Percentiles rank a stretch among this genome's conserved stretches.
Evolutionary conservation across 768 basidiomycete species (phyloP).

Genomic region (Hemileccinum impolitum): DNA sequence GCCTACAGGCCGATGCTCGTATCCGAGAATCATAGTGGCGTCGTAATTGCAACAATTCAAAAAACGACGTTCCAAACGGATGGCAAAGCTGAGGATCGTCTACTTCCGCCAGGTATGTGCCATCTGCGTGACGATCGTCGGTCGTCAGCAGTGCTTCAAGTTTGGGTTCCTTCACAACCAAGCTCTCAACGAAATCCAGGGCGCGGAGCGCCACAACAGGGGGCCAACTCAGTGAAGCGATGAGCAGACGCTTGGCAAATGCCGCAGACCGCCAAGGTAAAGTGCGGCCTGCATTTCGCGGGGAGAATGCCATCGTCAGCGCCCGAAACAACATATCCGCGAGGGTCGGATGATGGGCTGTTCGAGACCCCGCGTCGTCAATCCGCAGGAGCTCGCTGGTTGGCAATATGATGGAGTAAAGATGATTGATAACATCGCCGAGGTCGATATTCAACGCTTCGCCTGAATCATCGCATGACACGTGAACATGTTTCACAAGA

Average conservation of each 20-base stretch:
- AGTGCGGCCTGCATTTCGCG: constrained; percentile 53
- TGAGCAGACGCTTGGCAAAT: constrained; percentile 89
- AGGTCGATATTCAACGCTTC: constrained; percentile 98
- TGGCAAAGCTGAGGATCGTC: constrained; percentile 86
- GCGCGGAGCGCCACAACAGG: constrained; percentile 59
- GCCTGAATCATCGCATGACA: constrained; percentile 42
- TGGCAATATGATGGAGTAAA: constrained; percentile 80
- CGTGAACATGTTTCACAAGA: constrained; percentile 6
- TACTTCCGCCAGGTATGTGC: constrained; percentile 79
- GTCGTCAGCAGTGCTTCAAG: constrained; percentile 83
- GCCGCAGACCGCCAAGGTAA: constrained; percentile 81
- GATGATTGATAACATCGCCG: constrained; percentile 76
- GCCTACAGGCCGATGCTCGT: constrained; percentile 57
- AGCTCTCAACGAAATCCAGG: constrained; percentile 66
- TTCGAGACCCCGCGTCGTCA: constrained; percentile 43
- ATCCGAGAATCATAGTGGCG: constrained; percentile 68
- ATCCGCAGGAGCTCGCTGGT: constrained; percentile 65
- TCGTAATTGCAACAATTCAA: constrained; percentile 71
- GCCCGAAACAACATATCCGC: constrained; percentile 85
- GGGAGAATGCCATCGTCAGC: constrained; percentile 77
- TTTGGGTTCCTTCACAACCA: constrained; percentile 75
- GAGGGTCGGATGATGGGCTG: constrained; percentile 34
- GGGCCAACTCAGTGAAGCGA: constrained; percentile 79
- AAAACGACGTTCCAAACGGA: constrained; percentile 82
- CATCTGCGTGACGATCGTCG: constrained; percentile 81